Evolutionary conservation across 164 flowering plant species (phyloP), one percentile per base, ranked within the genome.

Genomic region (Macadamia integrifolia): DNA sequence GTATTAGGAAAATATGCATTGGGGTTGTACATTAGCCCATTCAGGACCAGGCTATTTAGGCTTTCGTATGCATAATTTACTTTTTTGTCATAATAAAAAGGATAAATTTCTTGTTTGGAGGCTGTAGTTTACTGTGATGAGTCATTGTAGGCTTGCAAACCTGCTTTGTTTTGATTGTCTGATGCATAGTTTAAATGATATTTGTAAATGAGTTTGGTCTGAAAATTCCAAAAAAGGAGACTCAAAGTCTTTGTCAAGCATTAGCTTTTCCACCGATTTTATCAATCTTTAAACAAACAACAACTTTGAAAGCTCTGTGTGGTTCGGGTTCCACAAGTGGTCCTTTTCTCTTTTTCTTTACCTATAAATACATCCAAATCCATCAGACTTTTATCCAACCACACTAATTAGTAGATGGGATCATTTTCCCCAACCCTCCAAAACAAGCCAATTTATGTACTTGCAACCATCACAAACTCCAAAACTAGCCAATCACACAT

Each of bases 211-310:
- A 5, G 12, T 48, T 10, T 42, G 52, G 66, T 61, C 65, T 61
- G 14, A 46, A 18, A 75, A 79, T 79, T 83, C 77, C 84, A 77
- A 83, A 62, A 62, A 23, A 70, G 7, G 75, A 30, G 76, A 71
- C 68, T 75, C 66, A 65, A 23, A 64, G 82, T 84, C 81, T 43
- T 58, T 80, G 66, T 84, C 84, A 71, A 67, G 66, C 78, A 35
- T 72, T 75, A 79, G 87, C 81, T 82, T 82, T 80, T 79, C 71
- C 61, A 64, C 76, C 71, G 49, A 48, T 35, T 64, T 62, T 58
- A 49, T 73, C 35, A 17, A 23, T 69, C 53, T 71, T 59, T 13
- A 68, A 49, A 49, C 0, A 35, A 18, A 3, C 49, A 74, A 66
- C 62, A 69, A 60, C 58, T 56, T 57, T 23, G 23, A 32, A 71